Evolutionary conservation across 2,329 filamentous ascomycete species (phyloP).

Genomic region (Blastomyces emzantsi): DNA sequence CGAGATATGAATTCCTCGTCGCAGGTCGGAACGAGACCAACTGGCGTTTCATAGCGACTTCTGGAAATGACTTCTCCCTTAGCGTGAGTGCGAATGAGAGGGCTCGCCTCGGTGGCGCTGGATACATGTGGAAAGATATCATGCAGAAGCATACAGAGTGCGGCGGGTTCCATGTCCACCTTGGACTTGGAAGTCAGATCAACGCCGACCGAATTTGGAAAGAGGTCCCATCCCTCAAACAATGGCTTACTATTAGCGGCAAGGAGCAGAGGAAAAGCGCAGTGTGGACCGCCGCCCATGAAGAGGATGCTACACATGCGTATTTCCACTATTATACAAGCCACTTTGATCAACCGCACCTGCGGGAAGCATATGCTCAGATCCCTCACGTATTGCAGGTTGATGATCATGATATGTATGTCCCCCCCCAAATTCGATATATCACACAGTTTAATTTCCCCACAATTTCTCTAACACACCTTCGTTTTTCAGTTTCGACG

Average conservation of each 20-base stretch:
- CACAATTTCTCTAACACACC: constrained; percentile 10
- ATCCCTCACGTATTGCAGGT: constrained; percentile 90
- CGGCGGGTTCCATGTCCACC: constrained; percentile 87
- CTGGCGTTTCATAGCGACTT: constrained; percentile 95
- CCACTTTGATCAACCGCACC: constrained; percentile 92
- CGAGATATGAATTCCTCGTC: constrained; percentile 94
- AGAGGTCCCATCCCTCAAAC: constrained; percentile 83
- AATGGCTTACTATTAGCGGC: constrained; percentile 88
- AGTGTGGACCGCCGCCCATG: constrained; percentile 85
- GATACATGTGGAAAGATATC: constrained; percentile 99
- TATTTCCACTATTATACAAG: constrained; percentile 99
- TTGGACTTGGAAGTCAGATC: constrained; percentile 88
- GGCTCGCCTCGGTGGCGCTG: constrained; percentile 73
- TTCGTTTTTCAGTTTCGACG: constrained; percentile 63
- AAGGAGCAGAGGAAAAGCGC: constrained; percentile 88
- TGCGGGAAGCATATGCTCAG: constrained; percentile 93
- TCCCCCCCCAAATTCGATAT: constrained; percentile 20
- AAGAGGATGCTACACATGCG: constrained; percentile 90
- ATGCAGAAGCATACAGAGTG: constrained; percentile 95
- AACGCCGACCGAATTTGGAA: constrained; percentile 95
- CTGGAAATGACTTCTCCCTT: constrained; percentile 89
- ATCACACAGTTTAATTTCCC: not conserved
- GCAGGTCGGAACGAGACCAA: constrained; percentile 81
- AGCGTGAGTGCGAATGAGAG: constrained; percentile 81
- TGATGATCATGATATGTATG: constrained; percentile 97